These are phyloP conservation scores for Cyclostephanos tholiformis DNA, from an alignment of 108 stramenopile genomes.

Conservation along the genomic window DNA sequence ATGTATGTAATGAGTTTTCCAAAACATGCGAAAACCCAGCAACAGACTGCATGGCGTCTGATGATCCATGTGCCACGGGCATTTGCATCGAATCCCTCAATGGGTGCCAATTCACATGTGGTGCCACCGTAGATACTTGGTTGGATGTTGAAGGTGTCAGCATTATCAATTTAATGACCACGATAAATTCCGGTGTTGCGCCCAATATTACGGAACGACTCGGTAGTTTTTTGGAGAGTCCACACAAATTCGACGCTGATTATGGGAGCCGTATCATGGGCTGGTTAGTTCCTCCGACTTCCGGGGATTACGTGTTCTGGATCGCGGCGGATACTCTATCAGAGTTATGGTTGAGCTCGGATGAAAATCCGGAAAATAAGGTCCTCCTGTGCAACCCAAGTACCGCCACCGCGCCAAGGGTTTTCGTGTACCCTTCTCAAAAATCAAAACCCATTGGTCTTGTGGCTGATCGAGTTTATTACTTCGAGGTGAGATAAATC, in stretches of 20 bases:
- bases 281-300: background rate
- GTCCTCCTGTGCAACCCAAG: background rate
- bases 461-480: background rate
- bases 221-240: background rate
- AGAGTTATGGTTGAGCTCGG: background rate
- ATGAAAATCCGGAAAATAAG: background rate
- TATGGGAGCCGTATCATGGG: background rate
- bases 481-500: conserved; percentile 4
- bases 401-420: background rate
- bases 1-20: background rate
- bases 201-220: background rate
- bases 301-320: background rate
- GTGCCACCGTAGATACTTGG: background rate
- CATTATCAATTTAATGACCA: background rate
- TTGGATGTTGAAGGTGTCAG: background rate
- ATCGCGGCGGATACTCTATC: background rate
- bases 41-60: background rate
- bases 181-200: background rate
- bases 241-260: background rate
- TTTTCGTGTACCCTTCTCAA: background rate
- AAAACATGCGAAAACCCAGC: background rate
- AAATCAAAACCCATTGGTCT: background rate
- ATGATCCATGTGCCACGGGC: background rate
- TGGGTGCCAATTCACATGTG: background rate
- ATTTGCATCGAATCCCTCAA: background rate